These are phyloP conservation scores for Borovskyia barvae DNA, from an alignment of 208 protist genomes.

Conservation along the genomic window DNA sequence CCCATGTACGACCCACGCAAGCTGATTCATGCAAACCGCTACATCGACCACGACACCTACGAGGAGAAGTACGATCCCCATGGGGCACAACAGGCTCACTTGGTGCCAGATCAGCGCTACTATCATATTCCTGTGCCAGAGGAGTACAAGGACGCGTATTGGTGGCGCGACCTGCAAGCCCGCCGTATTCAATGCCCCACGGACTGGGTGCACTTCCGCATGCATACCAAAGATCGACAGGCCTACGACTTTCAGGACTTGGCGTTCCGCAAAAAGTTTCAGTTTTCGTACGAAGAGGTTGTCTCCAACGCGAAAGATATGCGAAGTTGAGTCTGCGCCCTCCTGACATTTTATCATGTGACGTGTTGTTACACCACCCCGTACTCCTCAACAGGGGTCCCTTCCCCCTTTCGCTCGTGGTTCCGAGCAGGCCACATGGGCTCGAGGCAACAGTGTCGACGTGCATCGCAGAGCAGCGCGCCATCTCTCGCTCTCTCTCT, in stretches of 20 bases:
- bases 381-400: too few relatives aligned
- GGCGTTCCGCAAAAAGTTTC: slow-evolving; percentile 85
- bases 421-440: too few relatives aligned
- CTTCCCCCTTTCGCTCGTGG: too few relatives aligned
- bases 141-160: slow-evolving; percentile 92
- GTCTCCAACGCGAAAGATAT: slow-evolving; percentile 85
- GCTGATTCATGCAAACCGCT: slow-evolving; percentile 79
- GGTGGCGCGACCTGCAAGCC: slow-evolving; percentile 89
- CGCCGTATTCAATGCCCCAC: slow-evolving; percentile 86
- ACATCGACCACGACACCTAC: slow-evolving; percentile 81
- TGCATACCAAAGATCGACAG: slow-evolving; percentile 70
- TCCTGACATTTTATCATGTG: too few relatives aligned
- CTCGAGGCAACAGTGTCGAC: too few relatives aligned
- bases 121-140: slow-evolving; percentile 76
- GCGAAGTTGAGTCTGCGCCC: slow-evolving; percentile 53
- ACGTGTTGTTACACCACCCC: too few relatives aligned
- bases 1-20: slow-evolving; percentile 90
- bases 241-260: slow-evolving; percentile 90
- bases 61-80: slow-evolving; percentile 81
- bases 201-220: slow-evolving; percentile 86
- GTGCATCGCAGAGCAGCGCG: too few relatives aligned
- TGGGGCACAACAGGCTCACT: slow-evolving; percentile 59
- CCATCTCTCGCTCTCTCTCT: neutral
- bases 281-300: slow-evolving; percentile 80
- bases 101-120: slow-evolving; percentile 85